These are phyloP conservation scores for Alnus glutinosa DNA, from an alignment of 306 rosid species.

Conservation along the genomic window DNA sequence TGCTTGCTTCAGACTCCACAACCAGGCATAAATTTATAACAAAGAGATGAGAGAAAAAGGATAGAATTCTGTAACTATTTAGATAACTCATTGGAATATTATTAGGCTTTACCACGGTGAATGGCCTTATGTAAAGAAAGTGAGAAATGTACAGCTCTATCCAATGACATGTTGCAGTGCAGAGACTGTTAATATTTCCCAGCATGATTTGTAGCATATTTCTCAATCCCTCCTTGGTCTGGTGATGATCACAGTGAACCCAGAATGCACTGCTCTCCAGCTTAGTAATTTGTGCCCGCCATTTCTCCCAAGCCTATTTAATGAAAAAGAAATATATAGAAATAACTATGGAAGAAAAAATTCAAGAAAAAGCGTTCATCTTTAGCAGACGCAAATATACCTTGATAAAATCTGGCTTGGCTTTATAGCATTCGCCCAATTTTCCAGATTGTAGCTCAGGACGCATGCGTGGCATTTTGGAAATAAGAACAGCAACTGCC, in stretches of 20 bases:
- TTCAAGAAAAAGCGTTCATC: conserved; percentile 5
- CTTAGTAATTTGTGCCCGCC: conserved; percentile 83
- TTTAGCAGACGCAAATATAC: conserved; percentile 36
- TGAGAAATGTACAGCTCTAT: conserved; percentile 77
- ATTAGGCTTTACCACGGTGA: conserved; percentile 58
- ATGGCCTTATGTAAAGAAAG: conserved; percentile 78
- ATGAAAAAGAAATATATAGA: conserved; percentile 26
- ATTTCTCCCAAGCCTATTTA: conserved; percentile 89
- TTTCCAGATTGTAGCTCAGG: conserved; percentile 60
- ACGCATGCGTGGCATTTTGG: conserved; percentile 82
- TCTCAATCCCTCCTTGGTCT: conserved; percentile 77
- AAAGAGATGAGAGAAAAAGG: background rate
- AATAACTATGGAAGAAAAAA: conserved; percentile 17
- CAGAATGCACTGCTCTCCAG: conserved; percentile 81
- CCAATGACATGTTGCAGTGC: conserved; percentile 73
- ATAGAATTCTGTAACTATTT: background rate
- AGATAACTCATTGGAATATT: conserved; percentile 8
- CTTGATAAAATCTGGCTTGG: conserved; percentile 88
- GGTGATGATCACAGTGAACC: conserved; percentile 75
- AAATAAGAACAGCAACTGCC: conserved; percentile 84
- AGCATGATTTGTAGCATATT: conserved; percentile 83
- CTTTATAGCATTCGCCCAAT: conserved; percentile 73
- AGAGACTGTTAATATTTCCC: conserved; percentile 67
- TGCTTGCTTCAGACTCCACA: conserved; percentile 28
- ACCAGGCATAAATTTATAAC: conserved; percentile 11